Evolutionary conservation across 306 rosid species (phyloP), one percentile per base, ranked within the genome.

Genomic region (Hylodesmum podocarpum): DNA sequence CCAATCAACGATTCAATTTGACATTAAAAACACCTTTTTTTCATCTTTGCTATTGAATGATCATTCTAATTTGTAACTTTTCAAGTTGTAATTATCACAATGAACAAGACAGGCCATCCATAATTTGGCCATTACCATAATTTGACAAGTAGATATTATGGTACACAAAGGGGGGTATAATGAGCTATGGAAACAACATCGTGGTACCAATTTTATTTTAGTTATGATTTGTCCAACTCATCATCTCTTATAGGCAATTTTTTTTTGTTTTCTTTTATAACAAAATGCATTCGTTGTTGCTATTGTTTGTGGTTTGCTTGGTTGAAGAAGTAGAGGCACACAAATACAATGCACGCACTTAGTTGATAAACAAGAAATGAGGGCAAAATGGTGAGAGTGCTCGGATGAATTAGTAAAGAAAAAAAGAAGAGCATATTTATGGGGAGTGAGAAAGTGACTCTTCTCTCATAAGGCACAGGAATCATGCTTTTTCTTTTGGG

Each of bases 401-500:
- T 18, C 37, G 78, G 78, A 49, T 53, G 34, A 28, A 54, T 53
- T 9, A n/a, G 61, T 55, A 13, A 27, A n/a, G 6, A 36, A 57
- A n/a, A 11, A 36, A 57, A 37, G 9, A 50, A 43, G 34, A 83
- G 83, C 73, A 82, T 72, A 78, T 78, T 73, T 82, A 72, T 73
- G 72, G 80, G 80, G 63, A 40, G 80, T 11, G 68, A 78, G 83
- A 83, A 76, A 70, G 87, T 3, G 76, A 80, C 57, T 24, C 40
- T 78, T 75, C 18, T 75, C 65, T 70, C 71, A 25, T 39, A 79
- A 83, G 78, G 4, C 87, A 79, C 72, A 84, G 49, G 81, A 83
- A 79, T 83, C 81, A 75, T 67, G 74, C 84, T 72, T 79, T 84
- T 78, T 62, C 77, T 86, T 88, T 89, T 82, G 55, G 72, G 81